A percentile compares a stretch with the other conserved stretches of the same genome.
Conservation (phyloP, 108 stramenopile species). For the Skeletonema grethae region DNA sequence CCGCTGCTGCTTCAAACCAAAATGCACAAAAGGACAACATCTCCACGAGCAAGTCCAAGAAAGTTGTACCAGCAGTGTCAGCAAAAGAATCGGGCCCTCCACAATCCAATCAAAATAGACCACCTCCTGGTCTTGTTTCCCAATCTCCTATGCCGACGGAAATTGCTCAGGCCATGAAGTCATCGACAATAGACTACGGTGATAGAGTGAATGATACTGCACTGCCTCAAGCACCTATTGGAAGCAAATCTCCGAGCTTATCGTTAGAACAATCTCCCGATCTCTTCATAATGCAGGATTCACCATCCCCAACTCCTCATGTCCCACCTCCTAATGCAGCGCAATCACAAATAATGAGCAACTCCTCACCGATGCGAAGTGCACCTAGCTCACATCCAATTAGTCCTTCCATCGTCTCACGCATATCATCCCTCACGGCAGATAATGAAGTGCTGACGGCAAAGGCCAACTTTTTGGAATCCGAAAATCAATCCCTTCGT, state of each 20-base stretch:
- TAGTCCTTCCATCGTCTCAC: constrained; percentile 5
- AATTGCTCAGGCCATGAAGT: not conserved
- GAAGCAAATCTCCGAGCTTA: constrained; percentile 5
- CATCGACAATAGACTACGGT: constrained; percentile 30
- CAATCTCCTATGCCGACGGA: not conserved
- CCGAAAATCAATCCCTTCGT: constrained; percentile 19
- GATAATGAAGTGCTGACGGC: constrained; percentile 2
- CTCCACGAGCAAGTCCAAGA: not conserved
- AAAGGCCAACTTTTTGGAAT: constrained; percentile 6
- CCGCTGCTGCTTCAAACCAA: not conserved
- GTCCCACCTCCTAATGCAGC: not conserved
- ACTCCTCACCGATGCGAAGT: not conserved
- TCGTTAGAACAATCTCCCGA: not conserved
- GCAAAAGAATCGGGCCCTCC: not conserved
- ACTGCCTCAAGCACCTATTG: constrained; percentile 11
- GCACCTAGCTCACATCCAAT: not conserved
- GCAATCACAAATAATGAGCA: not conserved
- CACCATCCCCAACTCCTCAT: not conserved
- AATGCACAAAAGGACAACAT: not conserved
- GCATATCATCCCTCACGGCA: constrained; percentile 4
- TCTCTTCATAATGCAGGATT: constrained; percentile 3
- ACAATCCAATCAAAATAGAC: not conserved
- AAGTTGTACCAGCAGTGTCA: not conserved
- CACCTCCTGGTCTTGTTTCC: not conserved
- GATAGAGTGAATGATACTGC: constrained; percentile 35